These are phyloP conservation scores for Apiotrichum gracile DNA, from an alignment of 1,284 basidiomycete species.

Conservation along the genomic window DNA sequence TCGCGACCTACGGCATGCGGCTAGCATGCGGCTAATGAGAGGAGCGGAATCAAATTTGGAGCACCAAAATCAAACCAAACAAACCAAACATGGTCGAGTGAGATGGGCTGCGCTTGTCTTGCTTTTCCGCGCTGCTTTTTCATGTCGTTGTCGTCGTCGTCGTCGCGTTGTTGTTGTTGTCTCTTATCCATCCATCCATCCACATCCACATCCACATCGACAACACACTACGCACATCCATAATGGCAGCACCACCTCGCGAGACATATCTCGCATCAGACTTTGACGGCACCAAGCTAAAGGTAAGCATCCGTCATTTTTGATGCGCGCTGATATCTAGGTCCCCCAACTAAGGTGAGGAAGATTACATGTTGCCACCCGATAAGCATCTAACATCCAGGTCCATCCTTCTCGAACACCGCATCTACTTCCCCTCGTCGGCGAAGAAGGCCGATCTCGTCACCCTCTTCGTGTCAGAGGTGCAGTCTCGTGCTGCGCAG, in stretches of 20 bases:
- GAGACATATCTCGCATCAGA: slow-evolving; percentile 66
- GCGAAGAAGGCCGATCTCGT: slow-evolving; percentile 84
- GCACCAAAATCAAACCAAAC: no score
- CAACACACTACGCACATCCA: not conserved
- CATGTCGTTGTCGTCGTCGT: not conserved
- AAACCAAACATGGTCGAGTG: no score
- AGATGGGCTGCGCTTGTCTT: not conserved
- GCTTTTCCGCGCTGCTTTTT: not conserved
- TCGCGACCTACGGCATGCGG: no score
- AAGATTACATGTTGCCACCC: not conserved
- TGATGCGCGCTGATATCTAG: slow-evolving; percentile 16
- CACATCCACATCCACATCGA: not conserved
- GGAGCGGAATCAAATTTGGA: no score
- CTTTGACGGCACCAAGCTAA: slow-evolving; percentile 74
- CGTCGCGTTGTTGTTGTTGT: not conserved
- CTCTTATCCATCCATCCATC: not conserved
- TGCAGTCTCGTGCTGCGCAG: slow-evolving; percentile 59
- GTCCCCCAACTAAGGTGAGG: slow-evolving; percentile 44
- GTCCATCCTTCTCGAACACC: slow-evolving; percentile 55
- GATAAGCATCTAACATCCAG: not conserved
- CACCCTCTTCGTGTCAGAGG: slow-evolving; percentile 67
- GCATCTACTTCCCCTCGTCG: slow-evolving; percentile 66
- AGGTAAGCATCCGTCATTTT: slow-evolving; percentile 19
- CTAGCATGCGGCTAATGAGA: no score
- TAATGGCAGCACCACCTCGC: slow-evolving; percentile 36